Conservation (phyloP, 164 flowering plant species). For the Cinnamomum micranthum region DNA sequence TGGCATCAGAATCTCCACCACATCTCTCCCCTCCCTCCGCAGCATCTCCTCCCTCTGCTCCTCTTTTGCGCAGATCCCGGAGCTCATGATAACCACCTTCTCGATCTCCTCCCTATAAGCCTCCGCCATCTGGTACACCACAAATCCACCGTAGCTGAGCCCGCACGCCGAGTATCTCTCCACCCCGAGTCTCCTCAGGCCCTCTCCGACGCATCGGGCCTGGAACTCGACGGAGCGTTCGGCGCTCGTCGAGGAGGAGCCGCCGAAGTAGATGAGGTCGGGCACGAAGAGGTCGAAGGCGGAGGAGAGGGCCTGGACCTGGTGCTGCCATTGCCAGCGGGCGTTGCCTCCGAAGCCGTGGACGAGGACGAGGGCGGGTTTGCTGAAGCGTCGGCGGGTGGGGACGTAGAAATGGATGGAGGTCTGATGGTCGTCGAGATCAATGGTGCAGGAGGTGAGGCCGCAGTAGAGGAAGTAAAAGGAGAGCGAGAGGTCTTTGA, state of each 20-base stretch:
- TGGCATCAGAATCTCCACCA: constrained; percentile 35
- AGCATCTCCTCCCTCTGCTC: constrained; percentile 25
- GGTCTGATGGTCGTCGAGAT: constrained; percentile 30
- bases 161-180: constrained; percentile 19
- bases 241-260: constrained; percentile 21
- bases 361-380: constrained; percentile 33
- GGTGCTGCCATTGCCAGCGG: constrained; percentile 36
- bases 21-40: constrained; percentile 17
- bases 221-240: constrained; percentile 39
- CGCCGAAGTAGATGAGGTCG: constrained; percentile 48
- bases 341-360: constrained; percentile 57
- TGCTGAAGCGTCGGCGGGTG: constrained; percentile 6
- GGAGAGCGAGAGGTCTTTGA: constrained; percentile 18
- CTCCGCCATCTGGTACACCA: constrained; percentile 53
- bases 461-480: constrained; percentile 28
- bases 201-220: constrained; percentile 36
- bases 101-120: constrained; percentile 29
- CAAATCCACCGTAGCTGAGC: constrained; percentile 31
- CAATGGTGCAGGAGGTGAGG: constrained; percentile 30
- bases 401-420: constrained; percentile 39
- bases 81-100: constrained; percentile 42
- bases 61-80: constrained; percentile 34
- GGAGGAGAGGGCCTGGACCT: constrained; percentile 22
- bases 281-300: constrained; percentile 44
- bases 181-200: constrained; percentile 40